Evolutionary conservation across 2,329 filamentous ascomycete genomes (phyloP), one percentile per base, ranked within the genome.

Genomic region (Stemphylium vesicarium): DNA sequence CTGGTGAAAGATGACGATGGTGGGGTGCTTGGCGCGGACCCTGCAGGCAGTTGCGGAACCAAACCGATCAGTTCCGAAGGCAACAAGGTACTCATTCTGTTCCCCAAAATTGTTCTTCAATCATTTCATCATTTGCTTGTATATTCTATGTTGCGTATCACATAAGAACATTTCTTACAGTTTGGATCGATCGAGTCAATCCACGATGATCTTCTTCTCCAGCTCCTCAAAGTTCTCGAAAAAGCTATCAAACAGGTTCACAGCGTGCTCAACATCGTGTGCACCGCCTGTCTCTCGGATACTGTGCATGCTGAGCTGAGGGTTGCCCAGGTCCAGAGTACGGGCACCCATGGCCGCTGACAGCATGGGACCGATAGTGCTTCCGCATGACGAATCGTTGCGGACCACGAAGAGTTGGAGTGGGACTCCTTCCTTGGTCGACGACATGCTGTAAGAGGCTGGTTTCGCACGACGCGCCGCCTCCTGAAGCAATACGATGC

Each of bases 301-400:
- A 72, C 90, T 95, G 79, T 98, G 94, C 95, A 98, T 98, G 73
- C 90, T 92, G 61, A 97, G 81, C 80, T 98, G 94, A 24, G 94
- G 89, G 78, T 97, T 98, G 9, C 94, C 94, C 52, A 98, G 78
- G 78, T 99, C 95, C 39, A 99, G 82, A 1, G 95, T 98, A 59
- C 95, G 84, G 50, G 92, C 87, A 52, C 95, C 95, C 66, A 98
- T 80, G 55, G 88, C 88, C 20, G 94, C 92, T 49, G 90, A 90
- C 40, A 98, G 82, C 88, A 97, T 97, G n/a, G 95, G 95, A 0
- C 95, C 95, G 70, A 99, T 99, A 32, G 95, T 99, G 79, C 91
- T 94, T 51, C 95, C 95, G 75, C 95, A 99, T 47, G 90, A 87
- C 4, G 90, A 95, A 75, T 99, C 95, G 77, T 99, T 99, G 71